Evolutionary conservation across 768 basidiomycete species (phyloP), one percentile per base, ranked within the genome.

Genomic region (Tremella fuciformis): DNA sequence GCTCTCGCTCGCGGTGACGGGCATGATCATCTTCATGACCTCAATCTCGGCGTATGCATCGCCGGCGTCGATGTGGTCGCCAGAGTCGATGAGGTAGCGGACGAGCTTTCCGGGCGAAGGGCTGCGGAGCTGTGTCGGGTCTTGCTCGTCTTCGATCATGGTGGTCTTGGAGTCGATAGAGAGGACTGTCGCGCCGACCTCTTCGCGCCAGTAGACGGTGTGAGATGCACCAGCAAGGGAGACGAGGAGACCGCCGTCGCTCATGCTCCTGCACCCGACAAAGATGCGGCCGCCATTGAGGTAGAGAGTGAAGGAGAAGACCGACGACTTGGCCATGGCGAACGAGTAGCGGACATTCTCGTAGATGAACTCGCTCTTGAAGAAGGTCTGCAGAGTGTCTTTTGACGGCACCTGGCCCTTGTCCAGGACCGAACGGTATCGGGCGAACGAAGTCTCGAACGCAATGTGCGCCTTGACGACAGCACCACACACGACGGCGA

Each of bases 21-120:
- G 92, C 94, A 99, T 96, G 78, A 96, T 96, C 96, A 98, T 99
- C 81, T 99, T 97, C 91, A 96, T 93, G 69, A 80, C 79, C 83
- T 98, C 96, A 46, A 99, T 97, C 75, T 99, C 96, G 52, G 96
- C 96, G 76, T 97, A 98, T 59, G 89, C 87, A 62, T 98, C 91
- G 18, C 96, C 94, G 60, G 93, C 91, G 63, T 90, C 88, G 79
- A 99, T 84, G 76, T 98, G 96, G 60, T 99, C 96, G 8, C 96
- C 96, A 58, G 89, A 93, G 70, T 99, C 96, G 64, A 98, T 86
- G 62, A 98, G 84, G 81, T 87, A 93, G 34, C 93, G 84, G 55
- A 99, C 84, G 50, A 99, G 84, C 79, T 99, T 99, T 38, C 96
- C 96, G 9, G 96, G 96, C 79, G 87, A 90, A 8, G 96, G 96